Conservation (phyloP, 225 moss, liverwort and hornwort species). For the Polytrichum formosum region DNA sequence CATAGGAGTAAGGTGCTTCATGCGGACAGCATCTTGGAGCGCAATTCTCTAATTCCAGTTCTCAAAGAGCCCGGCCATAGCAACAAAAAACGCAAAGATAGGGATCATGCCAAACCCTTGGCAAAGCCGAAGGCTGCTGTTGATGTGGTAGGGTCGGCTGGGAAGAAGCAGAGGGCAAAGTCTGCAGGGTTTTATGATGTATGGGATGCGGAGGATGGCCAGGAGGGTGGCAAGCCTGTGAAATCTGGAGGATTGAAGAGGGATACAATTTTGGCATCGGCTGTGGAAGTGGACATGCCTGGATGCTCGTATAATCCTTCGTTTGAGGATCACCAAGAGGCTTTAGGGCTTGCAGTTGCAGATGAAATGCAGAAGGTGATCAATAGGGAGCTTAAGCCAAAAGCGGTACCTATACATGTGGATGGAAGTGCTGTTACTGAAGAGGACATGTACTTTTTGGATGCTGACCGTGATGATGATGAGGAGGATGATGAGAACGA, state of each 20-base stretch:
- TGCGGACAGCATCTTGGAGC: conserved; percentile 73
- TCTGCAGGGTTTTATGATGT: conserved; percentile 32
- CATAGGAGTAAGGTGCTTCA: conserved; percentile 64
- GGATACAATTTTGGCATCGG: conserved; percentile 34
- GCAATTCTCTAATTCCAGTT: conserved; percentile 70
- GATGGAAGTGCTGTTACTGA: conserved; percentile 47
- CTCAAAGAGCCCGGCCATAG: conserved; percentile 56
- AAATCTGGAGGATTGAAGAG: conserved; percentile 13
- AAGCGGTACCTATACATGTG: conserved; percentile 48
- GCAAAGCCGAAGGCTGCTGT: conserved; percentile 16
- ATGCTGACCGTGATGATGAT: conserved; percentile 53
- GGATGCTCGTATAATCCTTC: conserved; percentile 97
- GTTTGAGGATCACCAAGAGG: conserved; percentile 92
- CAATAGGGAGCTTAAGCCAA: conserved; percentile 61
- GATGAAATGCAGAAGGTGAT: conserved; percentile 83
- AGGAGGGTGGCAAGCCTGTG: conserved; percentile 23
- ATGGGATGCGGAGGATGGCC: conserved; percentile 16
- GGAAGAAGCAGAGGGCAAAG: conserved; percentile 6
- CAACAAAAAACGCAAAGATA: conserved; percentile 73
- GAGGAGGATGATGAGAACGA: conserved; percentile 25
- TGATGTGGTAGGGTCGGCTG: background rate
- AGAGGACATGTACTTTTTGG: conserved; percentile 83
- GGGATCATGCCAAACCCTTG: conserved; percentile 70
- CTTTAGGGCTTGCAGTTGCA: conserved; percentile 81
- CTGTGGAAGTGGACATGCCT: conserved; percentile 85